Evolutionary conservation across 2,329 filamentous ascomycete species (phyloP).

Genomic region (Penicillium sp.): DNA sequence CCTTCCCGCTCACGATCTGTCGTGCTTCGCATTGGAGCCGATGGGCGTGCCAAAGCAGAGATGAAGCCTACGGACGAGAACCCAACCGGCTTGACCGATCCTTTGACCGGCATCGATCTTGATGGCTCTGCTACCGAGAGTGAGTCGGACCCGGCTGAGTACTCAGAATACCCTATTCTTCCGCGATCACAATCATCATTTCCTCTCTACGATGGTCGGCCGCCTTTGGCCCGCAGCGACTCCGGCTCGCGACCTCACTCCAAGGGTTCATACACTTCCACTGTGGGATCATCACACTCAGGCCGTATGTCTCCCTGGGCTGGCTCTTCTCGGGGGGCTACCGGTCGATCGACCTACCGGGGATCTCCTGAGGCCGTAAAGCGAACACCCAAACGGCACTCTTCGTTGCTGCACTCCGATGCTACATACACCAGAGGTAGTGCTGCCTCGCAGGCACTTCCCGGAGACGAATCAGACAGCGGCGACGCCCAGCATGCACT

Average conservation of each 20-base stretch:
- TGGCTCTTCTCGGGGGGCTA: constrained; percentile 35
- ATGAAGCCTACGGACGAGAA: constrained; percentile 42
- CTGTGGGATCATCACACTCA: constrained; percentile 45
- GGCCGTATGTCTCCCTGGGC: constrained; percentile 48
- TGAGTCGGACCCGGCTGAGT: constrained; percentile 47
- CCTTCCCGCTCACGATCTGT: constrained; percentile 47
- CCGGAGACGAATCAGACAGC: constrained; percentile 35
- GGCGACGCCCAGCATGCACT: constrained; percentile 53
- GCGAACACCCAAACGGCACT: constrained; percentile 40
- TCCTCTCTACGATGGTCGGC: constrained; percentile 39
- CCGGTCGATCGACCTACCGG: constrained; percentile 27
- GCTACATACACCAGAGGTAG: constrained; percentile 37
- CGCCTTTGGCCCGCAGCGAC: constrained; percentile 37
- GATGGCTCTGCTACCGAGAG: constrained; percentile 50
- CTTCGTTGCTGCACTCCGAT: constrained; percentile 36
- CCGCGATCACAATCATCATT: constrained; percentile 46
- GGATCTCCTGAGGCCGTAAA: constrained; percentile 34
- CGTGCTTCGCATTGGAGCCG: constrained; percentile 52
- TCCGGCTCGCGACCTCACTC: constrained; percentile 46
- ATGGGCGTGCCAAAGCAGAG: constrained; percentile 53
- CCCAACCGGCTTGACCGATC: constrained; percentile 40
- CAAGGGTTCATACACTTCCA: constrained; percentile 50
- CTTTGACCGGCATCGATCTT: constrained; percentile 42
- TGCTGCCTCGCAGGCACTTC: constrained; percentile 29
- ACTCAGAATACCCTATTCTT: constrained; percentile 42